A percentile compares a stretch with the other conserved stretches of the same genome.
Evolutionary conservation across 139 green algal species (phyloP).

Genomic region (Chlamydomonas schloesseri): DNA sequence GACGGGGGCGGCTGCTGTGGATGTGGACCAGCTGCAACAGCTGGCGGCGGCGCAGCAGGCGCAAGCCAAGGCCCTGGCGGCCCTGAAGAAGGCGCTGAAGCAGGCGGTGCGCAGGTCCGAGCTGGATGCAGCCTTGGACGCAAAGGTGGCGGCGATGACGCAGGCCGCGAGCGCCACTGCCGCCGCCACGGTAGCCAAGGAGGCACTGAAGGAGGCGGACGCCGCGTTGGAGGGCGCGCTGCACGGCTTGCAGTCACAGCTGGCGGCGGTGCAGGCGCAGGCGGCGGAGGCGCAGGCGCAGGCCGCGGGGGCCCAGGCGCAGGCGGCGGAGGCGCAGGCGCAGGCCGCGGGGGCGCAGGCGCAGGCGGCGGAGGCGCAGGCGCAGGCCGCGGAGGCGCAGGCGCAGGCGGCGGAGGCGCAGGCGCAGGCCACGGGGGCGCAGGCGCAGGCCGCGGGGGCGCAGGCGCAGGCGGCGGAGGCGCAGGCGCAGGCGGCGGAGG

Average conservation of each 20-base stretch:
- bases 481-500: not conserved
- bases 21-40: not conserved
- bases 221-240: not conserved
- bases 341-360: too few species aligned
- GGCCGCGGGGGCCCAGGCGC: too few species aligned
- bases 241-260: not conserved
- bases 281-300: not conserved
- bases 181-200: too few species aligned
- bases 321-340: not conserved
- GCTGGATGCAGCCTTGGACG: not conserved
- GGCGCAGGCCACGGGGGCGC: not conserved
- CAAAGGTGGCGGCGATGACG: too few species aligned
- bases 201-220: too few species aligned
- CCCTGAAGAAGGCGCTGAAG: not conserved
- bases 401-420: not conserved
- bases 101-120: not conserved
- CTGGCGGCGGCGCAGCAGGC: not conserved
- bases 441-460: not conserved
- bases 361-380: not conserved
- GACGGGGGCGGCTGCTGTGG: not conserved
- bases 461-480: not conserved
- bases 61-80: not conserved
- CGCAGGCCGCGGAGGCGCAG: too few species aligned
- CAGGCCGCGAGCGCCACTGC: too few species aligned
- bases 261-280: not conserved